Base-by-base conservation (phyloP, 352 stramenopile genomes). In the Pythium phragmitis region DNA sequence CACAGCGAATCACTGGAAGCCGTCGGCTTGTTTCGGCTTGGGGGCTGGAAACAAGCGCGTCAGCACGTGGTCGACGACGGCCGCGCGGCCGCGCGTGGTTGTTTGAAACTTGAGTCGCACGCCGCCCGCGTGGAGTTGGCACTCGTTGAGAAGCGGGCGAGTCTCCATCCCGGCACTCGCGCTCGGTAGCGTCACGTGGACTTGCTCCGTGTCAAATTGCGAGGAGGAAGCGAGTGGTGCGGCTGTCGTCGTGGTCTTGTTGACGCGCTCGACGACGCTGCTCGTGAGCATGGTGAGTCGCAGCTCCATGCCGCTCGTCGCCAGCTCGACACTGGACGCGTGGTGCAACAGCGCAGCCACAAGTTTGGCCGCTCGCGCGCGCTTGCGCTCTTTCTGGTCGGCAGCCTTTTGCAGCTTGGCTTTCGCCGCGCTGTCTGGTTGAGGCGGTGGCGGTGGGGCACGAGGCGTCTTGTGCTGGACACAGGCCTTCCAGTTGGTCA, bases 281-380 rank as follows among this genome's bases (percentile, higher is more conserved):
- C 66, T 80, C 7, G 75, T 89, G 28, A 77, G 69, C 8, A 85
- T 51, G 9, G 77, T 77, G 2, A 87, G 42, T 13, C 74, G 73
- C 21, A 89, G 47, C 37, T 87, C 74, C 11, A 91, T 56, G 28
- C 69, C 68, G 8, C 68, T 72, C 8, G 80, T 42, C 37, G 83
- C 70, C 1, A 88, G 41, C 33, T 88, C 82, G 48, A 91, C 73
- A 30, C 66, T 77, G 5, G 80, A 79, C 7, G 78, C 71, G 39
- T 79, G 73, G 17, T 85, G 64, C 56, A 89, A 47, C n/a, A 89
- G 49, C 30, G 72, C 77, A 42, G 86, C 72, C n/a, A 91, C 34
- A 16, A 91, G 68, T 43, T 75, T 80, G 26, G 74, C 70, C n/a
- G 72, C 49, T 34, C 73, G 72, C 3, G 48, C 49, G 3, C 56